Conservation (phyloP, 805 yeast species). For the Lachancea waltii region DNA sequence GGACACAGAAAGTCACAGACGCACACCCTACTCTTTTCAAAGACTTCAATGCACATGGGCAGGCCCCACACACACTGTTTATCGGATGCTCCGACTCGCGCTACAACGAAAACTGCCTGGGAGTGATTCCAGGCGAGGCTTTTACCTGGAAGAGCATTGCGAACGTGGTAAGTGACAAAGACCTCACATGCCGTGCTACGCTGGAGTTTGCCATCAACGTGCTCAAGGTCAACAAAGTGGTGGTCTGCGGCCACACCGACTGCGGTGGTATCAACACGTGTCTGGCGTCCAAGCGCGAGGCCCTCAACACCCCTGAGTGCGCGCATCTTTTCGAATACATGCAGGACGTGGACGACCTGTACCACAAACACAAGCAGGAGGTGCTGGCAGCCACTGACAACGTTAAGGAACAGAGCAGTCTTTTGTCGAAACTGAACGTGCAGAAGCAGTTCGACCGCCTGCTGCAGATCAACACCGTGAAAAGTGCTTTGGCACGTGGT, state of each 20-base stretch:
- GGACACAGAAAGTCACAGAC: constrained; percentile 41
- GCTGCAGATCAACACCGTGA: constrained; percentile 48
- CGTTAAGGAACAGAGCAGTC: constrained; percentile 48
- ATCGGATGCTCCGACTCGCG: constrained; percentile 93
- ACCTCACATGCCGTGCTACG: constrained; percentile 67
- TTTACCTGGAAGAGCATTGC: constrained; percentile 88
- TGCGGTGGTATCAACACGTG: constrained; percentile 92
- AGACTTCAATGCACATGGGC: constrained; percentile 64
- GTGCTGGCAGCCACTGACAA: constrained; percentile 43
- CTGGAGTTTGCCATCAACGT: constrained; percentile 85
- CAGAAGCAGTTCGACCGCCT: constrained; percentile 64
- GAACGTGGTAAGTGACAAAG: constrained; percentile 61
- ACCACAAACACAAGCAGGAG: constrained; percentile 50
- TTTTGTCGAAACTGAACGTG: constrained; percentile 71
- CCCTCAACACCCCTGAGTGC: constrained; percentile 49
- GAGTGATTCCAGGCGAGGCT: constrained; percentile 84
- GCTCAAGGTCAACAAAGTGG: constrained; percentile 69
- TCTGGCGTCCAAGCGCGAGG: constrained; percentile 43
- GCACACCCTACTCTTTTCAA: constrained; percentile 54
- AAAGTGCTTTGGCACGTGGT: constrained; percentile 53
- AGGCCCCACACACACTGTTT: constrained; percentile 89
- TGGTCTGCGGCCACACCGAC: constrained; percentile 91
- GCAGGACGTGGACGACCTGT: constrained; percentile 61
- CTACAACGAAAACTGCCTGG: constrained; percentile 69
- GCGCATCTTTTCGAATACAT: constrained; percentile 36